Conservation (phyloP, 129 eudicot species). For the Ambrosia artemisiifolia region DNA sequence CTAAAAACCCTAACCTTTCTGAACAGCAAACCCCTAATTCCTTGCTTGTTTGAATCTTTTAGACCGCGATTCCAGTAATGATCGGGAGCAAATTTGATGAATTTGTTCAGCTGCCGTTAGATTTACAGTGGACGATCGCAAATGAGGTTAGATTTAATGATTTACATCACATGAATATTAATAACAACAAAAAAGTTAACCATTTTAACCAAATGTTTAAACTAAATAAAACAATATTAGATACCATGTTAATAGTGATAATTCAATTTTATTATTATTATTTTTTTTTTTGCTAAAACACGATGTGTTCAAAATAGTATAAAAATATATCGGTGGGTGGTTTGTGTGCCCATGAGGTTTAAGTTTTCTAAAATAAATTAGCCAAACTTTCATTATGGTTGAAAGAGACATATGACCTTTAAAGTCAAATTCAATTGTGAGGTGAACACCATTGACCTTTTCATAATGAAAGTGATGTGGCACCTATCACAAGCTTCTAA, state of each 20-base stretch:
- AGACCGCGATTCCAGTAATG: constrained; percentile 80
- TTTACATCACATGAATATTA: not conserved
- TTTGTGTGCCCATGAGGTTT: not conserved
- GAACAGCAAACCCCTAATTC: too few relatives aligned
- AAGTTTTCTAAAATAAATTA: not conserved
- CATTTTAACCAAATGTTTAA: too few relatives aligned
- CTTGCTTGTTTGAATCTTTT: constrained; percentile 17
- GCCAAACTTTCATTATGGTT: not conserved
- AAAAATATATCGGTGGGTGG: too few relatives aligned
- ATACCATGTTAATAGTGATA: too few relatives aligned
- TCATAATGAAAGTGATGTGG: constrained; percentile 33
- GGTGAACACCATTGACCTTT: constrained; percentile 20
- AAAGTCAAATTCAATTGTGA: constrained; percentile 22
- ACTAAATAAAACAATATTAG: too few relatives aligned
- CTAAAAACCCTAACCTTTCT: too few relatives aligned
- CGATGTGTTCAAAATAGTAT: too few relatives aligned
- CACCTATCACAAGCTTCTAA: constrained; percentile 22
- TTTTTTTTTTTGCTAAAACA: too few relatives aligned
- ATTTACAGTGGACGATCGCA: constrained; percentile 77
- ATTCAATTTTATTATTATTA: too few relatives aligned
- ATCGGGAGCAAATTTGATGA: constrained; percentile 90
- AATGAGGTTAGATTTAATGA: constrained; percentile 47
- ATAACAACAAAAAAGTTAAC: not conserved
- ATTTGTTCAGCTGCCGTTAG: constrained; percentile 70
- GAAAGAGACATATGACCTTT: constrained; percentile 15